Base-by-base conservation (phyloP, 176 grass and related monocot genomes). In the Paspalum notatum region DNA sequence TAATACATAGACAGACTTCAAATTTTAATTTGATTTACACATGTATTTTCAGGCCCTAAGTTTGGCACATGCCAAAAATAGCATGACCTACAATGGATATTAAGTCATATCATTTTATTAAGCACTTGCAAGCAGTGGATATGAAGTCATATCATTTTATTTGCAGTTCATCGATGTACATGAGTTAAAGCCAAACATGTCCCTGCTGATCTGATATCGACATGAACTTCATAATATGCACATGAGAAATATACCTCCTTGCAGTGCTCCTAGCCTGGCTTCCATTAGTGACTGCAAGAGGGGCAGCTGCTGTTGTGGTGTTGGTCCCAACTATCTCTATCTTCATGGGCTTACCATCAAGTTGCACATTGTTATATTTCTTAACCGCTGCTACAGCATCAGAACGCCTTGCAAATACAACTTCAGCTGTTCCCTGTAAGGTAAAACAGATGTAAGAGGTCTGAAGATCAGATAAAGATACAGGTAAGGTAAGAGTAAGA, bases 301-400 rank as follows among this genome's bases (percentile, higher is more conserved):
- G 83, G 78, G 82, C 66, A 63, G 89, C 71, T 48, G 89, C 82
- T 49, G 81, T 84, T 52, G 97, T 83, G 67, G 88, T 84, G 84
- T 95, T 95, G 42, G 90, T 93, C 81, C 88, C 89, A n/a, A 99
- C 78, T 52, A 99, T 84, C 67, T 99, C 93, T 74, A 99, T 95
- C 80, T 95, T 90, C 97, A 99, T 99, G 21, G 90, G 93, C 80
- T 99, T 99, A 21, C 97, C 93, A 93, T 99, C 97, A 75, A 99
- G 97, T 78, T 93, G 88, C 58, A 99, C 96, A 66, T 95, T 93
- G 79, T 96, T 91, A 91, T 99, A 99, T 79, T 90, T 99, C 64
- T 86, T 96, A 37, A 88, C 72, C 9, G 97, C 97, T 6, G 88
- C 90, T 18, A 91, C 49, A 51, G 90, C 97, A 82, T 99, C 97